These are phyloP conservation scores for Fusarium stilboides DNA, from an alignment of 2,329 filamentous ascomycete species.

Conservation along the genomic window DNA sequence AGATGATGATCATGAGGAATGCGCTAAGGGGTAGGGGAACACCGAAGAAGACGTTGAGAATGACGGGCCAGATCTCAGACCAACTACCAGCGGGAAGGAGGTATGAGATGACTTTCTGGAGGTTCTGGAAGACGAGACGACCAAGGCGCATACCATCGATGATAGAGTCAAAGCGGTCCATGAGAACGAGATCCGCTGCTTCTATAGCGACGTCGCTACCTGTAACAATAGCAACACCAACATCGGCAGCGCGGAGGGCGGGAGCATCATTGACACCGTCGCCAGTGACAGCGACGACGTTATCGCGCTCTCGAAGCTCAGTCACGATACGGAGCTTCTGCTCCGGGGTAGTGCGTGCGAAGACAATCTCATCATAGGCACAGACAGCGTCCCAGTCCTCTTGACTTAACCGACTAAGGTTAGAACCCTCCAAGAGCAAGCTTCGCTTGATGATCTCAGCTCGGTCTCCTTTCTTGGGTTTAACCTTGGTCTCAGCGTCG, in stretches of 20 bases:
- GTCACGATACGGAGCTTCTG: conserved; percentile 82
- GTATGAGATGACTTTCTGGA: conserved; percentile 61
- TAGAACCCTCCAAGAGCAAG: conserved; percentile 68
- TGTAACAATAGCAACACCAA: conserved; percentile 77
- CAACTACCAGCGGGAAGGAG: conserved; percentile 67
- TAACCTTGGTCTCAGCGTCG: conserved; percentile 26
- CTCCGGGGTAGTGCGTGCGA: conserved; percentile 77
- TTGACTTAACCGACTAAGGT: conserved; percentile 68
- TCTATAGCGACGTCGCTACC: conserved; percentile 76
- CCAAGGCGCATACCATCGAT: conserved; percentile 72
- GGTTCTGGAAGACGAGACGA: conserved; percentile 59
- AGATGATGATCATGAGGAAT: conserved; percentile 72
- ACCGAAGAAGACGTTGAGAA: conserved; percentile 70
- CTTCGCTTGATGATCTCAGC: conserved; percentile 35
- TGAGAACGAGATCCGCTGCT: conserved; percentile 76
- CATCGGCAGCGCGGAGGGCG: conserved; percentile 75
- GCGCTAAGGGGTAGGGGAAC: conserved; percentile 66
- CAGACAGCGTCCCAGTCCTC: conserved; percentile 63
- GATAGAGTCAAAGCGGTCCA: conserved; percentile 80
- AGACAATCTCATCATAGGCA: conserved; percentile 72
- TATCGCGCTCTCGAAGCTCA: conserved; percentile 72
- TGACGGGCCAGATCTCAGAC: conserved; percentile 71
- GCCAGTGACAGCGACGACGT: conserved; percentile 80
- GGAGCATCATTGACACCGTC: conserved; percentile 80
- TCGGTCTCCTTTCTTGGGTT: conserved; percentile 29